Base-by-base conservation (phyloP, 2,329 filamentous ascomycete species). In the Epichloe bromicola region DNA sequence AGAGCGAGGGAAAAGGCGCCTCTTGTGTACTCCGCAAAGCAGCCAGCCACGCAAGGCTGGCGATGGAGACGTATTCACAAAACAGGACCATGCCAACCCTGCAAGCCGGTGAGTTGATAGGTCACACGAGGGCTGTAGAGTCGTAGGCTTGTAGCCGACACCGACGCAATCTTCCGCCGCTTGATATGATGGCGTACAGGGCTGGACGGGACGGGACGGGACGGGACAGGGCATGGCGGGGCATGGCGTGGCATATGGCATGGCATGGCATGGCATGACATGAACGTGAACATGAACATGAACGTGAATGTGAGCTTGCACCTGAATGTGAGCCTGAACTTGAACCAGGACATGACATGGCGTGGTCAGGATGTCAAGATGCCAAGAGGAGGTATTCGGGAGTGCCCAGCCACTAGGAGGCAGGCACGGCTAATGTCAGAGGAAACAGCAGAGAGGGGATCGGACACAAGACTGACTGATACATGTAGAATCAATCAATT, bases 21-120 rank as follows among this genome's bases (percentile, higher is more conserved):
- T 26, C 34, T 40, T 20, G 46, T 19, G 20, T 46, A 14, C 14
- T 49, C 30, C 14, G 17, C 26, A 36, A 39, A 42, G 26, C 33
- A 49, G 42, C 40, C 47, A 49, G 47, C 34, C 40, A 49, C 36
- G 46, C 26, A 33, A 49, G 43, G 48, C 51, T 47, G 37, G 47
- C 33, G n/a, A 48, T 11, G 45, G 40, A 17, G 10, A 43, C 38
- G 14, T 17, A 14, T 14, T 44, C 17, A 34, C 41, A 34, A 12
- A 19, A 40, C 17, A 26, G 15, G 26, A 46, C 43, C 34, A 53
- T 48, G 39, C 40, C 39, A 43, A 50, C 48, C 43, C 48, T 53
- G 48, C 44, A 45, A 36, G 48, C 41, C 44, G 52, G 46, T 45
- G 52, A 48, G 49, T 53, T 51, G 15, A 49, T n/a, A 37, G 7